A percentile compares a stretch with the other conserved stretches of the same genome.
These are phyloP conservation scores for Heliamphora pulchella DNA, from an alignment of 179 eudicot genomes.

Conservation along the genomic window DNA sequence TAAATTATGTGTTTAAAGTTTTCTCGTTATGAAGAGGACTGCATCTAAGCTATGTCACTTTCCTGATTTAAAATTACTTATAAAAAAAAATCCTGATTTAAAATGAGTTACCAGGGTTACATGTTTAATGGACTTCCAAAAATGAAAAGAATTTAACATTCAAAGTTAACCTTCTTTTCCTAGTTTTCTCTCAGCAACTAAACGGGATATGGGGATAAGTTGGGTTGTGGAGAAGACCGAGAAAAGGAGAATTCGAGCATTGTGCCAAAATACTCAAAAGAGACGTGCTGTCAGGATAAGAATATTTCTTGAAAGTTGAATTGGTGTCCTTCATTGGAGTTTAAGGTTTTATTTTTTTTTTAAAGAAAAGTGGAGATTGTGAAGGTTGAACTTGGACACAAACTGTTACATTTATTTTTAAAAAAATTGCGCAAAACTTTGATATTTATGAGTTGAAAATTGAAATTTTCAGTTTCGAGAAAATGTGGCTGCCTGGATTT, in stretches of 20 bases:
- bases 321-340: neutral
- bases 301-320: neutral
- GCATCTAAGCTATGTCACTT: neutral
- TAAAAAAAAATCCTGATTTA: neutral
- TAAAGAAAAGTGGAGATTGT: neutral
- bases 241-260: neutral
- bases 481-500: slow-evolving; percentile 93
- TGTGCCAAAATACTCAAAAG: neutral
- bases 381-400: neutral
- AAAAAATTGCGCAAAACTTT: neutral
- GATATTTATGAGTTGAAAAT: neutral
- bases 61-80: neutral
- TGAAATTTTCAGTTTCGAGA: slow-evolving; percentile 76
- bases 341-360: neutral
- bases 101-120: neutral
- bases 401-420: neutral
- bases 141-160: neutral
- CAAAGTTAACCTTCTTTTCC: neutral
- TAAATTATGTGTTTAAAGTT: neutral
- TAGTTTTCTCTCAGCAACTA: neutral
- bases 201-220: neutral
- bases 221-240: neutral
- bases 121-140: neutral
- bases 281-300: neutral
- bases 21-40: neutral